Base-by-base conservation (phyloP, 257 asterid species). In the Verbascum thapsus region DNA sequence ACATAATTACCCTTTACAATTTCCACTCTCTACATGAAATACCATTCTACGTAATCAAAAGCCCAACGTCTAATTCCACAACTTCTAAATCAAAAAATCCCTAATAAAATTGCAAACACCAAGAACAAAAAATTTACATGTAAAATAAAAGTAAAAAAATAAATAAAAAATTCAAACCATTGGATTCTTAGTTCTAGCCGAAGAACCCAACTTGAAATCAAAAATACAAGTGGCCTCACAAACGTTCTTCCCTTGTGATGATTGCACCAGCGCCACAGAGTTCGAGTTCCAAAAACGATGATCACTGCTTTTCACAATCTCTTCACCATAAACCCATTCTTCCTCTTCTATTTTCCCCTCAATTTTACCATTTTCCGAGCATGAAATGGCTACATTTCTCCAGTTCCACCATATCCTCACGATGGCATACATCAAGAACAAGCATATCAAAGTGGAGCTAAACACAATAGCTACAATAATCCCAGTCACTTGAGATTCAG, bases 321-420 rank as follows among this genome's bases (percentile, higher is more conserved):
- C 95, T 49, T 72, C 98, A 7, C 81, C 85, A 58, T 63, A 78
- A 7, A 79, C 94, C 84, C 95, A 84, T 32, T 79, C 74, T 11
- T 73, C 88, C 23, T 77, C 85, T 18, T 78, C 91, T n/a, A 64
- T 75, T 53, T 73, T 73, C 23, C 48, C 30, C 40, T 74, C 85
- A 5, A 43, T 12, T 0, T 66, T 80, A 0, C 80, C 85, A 0
- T 69, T 84, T 30, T 81, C 94, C 13, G 95, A 79, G 82, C 96
- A 88, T n/a, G 95, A 78, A 72, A 91, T 59, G 0, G 90, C 79
- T 18, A 86, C 92, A 12, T 77, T 85, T 58, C 96, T 75, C 98
- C 98, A 91, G 51, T 86, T 86, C 82, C 87, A 83, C 94, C 94
- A 88, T 12, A 91, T 86, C 75, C 90, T 75, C 34, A 80, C 44